Conservation (phyloP, 2,329 filamentous ascomycete species). For the Laburnicola sp. region DNA sequence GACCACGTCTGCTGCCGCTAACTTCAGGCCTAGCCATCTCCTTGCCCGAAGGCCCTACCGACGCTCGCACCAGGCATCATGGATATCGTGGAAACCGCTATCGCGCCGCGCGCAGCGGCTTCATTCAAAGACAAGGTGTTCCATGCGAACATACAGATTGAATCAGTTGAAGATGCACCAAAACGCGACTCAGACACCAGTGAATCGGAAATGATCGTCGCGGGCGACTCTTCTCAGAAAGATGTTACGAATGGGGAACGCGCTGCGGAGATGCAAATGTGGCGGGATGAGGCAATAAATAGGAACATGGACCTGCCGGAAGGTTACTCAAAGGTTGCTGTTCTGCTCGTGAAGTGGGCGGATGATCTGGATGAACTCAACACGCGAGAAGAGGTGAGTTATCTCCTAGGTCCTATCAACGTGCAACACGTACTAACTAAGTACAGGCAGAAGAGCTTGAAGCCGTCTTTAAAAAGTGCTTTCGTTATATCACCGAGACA, state of each 20-base stretch:
- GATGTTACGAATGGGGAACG: conserved; percentile 23
- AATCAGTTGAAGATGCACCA: conserved; percentile 23
- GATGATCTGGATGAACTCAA: conserved; percentile 40
- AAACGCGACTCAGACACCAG: conserved; percentile 3
- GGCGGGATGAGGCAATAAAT: conserved; percentile 36
- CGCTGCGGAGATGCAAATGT: conserved; percentile 33
- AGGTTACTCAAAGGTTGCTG: conserved; percentile 40
- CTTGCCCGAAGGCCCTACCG: conserved; percentile 19
- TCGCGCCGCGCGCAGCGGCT: conserved; percentile 20
- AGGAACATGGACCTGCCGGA: conserved; percentile 34
- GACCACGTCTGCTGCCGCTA: conserved; percentile 20
- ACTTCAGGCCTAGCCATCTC: conserved; percentile 15
- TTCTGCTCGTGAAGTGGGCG: conserved; percentile 44
- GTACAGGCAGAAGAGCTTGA: conserved; percentile 36
- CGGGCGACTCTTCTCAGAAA: conserved; percentile 8
- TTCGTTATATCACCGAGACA: conserved; percentile 33
- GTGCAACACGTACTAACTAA: too few species aligned
- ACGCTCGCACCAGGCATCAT: conserved; percentile 10
- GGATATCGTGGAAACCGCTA: conserved; percentile 21
- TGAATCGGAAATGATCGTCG: conserved; percentile 5
- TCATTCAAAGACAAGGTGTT: conserved; percentile 25
- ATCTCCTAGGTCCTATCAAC: too few species aligned
- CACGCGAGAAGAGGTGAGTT: conserved; percentile 35
- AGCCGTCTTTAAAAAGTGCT: conserved; percentile 31
- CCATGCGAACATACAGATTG: conserved; percentile 31